A percentile compares a stretch with the other conserved stretches of the same genome.
Evolutionary conservation across 768 basidiomycete genomes (phyloP).

Genomic region (Termitomyces sp.): DNA sequence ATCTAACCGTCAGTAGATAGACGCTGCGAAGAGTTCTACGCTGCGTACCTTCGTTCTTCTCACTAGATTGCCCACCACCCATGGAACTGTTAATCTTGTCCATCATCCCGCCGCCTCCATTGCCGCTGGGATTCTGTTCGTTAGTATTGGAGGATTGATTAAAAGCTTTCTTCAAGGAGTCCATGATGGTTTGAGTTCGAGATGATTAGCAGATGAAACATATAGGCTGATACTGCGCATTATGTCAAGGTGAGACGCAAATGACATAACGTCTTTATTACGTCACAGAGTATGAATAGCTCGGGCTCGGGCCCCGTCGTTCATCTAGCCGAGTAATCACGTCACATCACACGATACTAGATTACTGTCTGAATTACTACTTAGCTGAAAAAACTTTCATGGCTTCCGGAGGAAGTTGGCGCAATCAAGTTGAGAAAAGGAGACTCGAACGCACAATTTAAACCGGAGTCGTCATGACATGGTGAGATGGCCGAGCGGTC

Average conservation of each 20-base stretch:
- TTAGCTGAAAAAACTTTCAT: no score
- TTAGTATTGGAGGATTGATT: not conserved
- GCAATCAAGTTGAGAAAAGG: no score
- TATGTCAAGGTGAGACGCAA: not conserved
- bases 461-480: not conserved
- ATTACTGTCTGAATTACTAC: no score
- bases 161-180: not conserved
- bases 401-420: no score
- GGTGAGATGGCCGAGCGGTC: slow-evolving; percentile 74
- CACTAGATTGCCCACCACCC: not conserved
- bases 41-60: not conserved
- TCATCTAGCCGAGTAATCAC: no score
- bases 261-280: not conserved
- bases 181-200: not conserved
- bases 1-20: not conserved
- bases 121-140: not conserved
- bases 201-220: not conserved
- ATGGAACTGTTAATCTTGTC: slow-evolving; percentile 1
- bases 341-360: no score
- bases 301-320: no score
- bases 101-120: not conserved
- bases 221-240: not conserved
- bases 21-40: not conserved
- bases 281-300: not conserved
- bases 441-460: no score